Evolutionary conservation across 2,329 filamentous ascomycete genomes (phyloP), one percentile per base, ranked within the genome.

Genomic region (Apiospora arundinis): DNA sequence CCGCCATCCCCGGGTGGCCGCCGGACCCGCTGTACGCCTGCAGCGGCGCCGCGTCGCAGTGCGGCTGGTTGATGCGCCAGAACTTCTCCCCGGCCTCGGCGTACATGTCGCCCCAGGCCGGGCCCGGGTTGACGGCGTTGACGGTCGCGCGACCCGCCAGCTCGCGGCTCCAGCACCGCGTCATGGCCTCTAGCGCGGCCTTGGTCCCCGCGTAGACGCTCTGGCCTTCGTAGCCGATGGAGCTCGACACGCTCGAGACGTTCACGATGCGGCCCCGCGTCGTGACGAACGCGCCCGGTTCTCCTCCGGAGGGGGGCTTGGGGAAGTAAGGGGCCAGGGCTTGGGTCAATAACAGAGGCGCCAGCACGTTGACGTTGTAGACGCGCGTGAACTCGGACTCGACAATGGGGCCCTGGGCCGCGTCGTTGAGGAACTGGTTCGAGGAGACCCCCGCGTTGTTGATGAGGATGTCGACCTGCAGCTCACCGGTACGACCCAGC

Each of bases 381-480:
- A 89, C 85, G 76, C 85, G 82, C 52, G 88, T 83, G 80, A 91
- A 92, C 74, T 91, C 85, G 14, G 86, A 85, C 5, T 82, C 77
- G 16, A 85, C 85, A 71, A 89, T 86, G 71, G 69, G 42, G 25
- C 71, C 71, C 49, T 70, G 21, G 8, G 42, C 69, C 12, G 18
- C 48, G 4, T 91, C 87, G 69, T 85, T 83, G 14, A 87, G 81
- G 3, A 81, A 75, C 65, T 88, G 85, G 77, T 92, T 92, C 65
- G 86, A 78, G 66, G 82, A 76, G 0, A 83, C 78, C 11, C 90
- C 91, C 8, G 91, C 91, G 78, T 92, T 93, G 82, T 93, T 92
- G 80, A 93, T 84, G 56, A 93, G 82, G 72, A 93, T 90, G 78
- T 92, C 90, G 74, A 93, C 85, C 74, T 88, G 68, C 56, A 71